Evolutionary conservation across 768 basidiomycete species (phyloP), one percentile per base, ranked within the genome.

Genomic region (Trametes maxima): DNA sequence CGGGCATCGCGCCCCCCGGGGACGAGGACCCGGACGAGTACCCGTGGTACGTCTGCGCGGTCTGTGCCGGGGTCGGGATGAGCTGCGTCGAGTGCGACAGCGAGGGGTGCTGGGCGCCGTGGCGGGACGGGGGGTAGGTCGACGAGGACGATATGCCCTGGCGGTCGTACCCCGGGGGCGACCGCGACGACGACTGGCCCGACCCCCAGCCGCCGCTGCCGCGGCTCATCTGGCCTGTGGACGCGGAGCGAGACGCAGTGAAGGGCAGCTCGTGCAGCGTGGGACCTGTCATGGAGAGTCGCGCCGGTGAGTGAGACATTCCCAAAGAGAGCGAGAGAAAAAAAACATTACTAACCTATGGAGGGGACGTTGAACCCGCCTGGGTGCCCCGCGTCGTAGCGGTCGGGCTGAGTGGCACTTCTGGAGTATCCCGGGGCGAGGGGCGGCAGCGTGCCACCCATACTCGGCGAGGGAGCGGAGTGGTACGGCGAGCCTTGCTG

Each of bases 61-160:
- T 54, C 57, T 67, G 68, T 21, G 66, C 64, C 2, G 66, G 66
- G 10, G 68, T 65, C 45, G 64, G 62, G 48, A 67, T 61, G 43
- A 65, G 65, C 46, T 57, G 63, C 22, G 52, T 54, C 25, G 62
- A 64, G 54, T 55, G 62, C 62, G 62, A 64, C 42, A 64, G 57
- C 16, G 62, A 64, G 3, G 57, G 60, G 54, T 59, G 62, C 37
- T 53, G 57, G 14, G 46, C 3, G 45, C 56, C 47, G 37, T 49
- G 52, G 5, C 46, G 42, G 19, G 59, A 33, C 1, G 48, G 57
- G 28, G 54, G 55, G 21, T 54, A 60, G 8, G 59, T 39, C 6
- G 53, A n/a, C 2, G 43, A 58, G 39, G 44, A 16, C 4, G 40
- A 37, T 14, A 39, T 48, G 49, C 54, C 48, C 24, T 40, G n/a